These are phyloP conservation scores for Daldinia childiae DNA, from an alignment of 495 filamentous ascomycete species.

Conservation along the genomic window DNA sequence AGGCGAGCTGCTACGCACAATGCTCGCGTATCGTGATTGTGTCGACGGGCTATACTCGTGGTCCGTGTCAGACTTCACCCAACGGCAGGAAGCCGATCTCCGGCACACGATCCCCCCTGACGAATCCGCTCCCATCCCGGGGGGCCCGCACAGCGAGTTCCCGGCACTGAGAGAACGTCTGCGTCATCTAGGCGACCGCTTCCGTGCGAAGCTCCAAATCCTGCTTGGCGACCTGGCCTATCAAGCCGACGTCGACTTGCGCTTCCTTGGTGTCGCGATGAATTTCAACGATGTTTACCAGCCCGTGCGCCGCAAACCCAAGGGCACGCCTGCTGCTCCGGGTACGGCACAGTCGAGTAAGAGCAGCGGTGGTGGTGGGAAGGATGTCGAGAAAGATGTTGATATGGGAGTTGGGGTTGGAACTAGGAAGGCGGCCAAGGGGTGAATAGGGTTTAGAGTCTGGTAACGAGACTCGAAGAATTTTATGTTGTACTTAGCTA, in stretches of 20 bases:
- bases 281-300: conserved; percentile 99
- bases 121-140: conserved; percentile 50
- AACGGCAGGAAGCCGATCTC: conserved; percentile 83
- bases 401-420: background rate
- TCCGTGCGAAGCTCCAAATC: conserved; percentile 76
- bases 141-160: conserved; percentile 65
- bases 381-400: background rate
- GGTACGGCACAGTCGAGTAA: background rate
- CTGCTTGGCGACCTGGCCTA: conserved; percentile 89
- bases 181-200: conserved; percentile 73
- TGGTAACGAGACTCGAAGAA: background rate
- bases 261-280: conserved; percentile 94
- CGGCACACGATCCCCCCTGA: conserved; percentile 69
- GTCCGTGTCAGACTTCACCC: conserved; percentile 91
- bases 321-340: conserved; percentile 36
- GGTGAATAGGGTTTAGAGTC: background rate
- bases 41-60: conserved; percentile 96
- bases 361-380: background rate
- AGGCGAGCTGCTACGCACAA: conserved; percentile 89
- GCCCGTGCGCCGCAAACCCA: conserved; percentile 69
- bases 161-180: conserved; percentile 78
- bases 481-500: background rate
- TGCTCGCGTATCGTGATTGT: conserved; percentile 92
- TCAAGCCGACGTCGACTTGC: conserved; percentile 94
- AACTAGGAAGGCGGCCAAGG: conserved; percentile 16